A percentile compares a stretch with the other conserved stretches of the same genome.
Evolutionary conservation across 805 yeast species (phyloP).

Genomic region (Maudiozyma bulderi): DNA sequence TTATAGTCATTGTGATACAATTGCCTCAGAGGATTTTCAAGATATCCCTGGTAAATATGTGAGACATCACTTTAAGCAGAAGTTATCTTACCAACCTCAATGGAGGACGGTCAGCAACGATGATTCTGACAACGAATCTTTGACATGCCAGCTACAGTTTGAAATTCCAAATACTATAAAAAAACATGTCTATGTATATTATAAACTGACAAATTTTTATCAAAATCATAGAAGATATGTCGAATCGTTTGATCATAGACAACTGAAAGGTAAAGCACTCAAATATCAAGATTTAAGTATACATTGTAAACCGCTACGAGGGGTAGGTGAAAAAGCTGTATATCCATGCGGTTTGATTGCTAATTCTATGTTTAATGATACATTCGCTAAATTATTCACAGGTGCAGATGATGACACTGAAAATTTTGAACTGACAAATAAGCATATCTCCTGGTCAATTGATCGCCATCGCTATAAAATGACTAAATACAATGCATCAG

Average conservation of each 20-base stretch:
- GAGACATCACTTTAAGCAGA: conserved; percentile 49
- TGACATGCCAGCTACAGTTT: conserved; percentile 60
- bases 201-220: conserved; percentile 79
- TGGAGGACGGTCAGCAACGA: conserved; percentile 48
- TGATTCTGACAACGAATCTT: conserved; percentile 19
- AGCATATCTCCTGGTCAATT: conserved; percentile 63
- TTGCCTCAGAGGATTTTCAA: conserved; percentile 38
- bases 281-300: conserved; percentile 38
- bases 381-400: conserved; percentile 43
- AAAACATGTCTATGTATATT: conserved; percentile 68
- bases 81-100: conserved; percentile 33
- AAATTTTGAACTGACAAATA: conserved; percentile 35
- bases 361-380: conserved; percentile 70
- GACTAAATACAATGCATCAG: conserved; percentile 48
- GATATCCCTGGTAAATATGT: conserved; percentile 53
- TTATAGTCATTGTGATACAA: conserved; percentile 57
- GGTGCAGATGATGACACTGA: conserved; percentile 28
- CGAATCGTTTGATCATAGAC: conserved; percentile 69
- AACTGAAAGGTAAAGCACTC: conserved; percentile 69
- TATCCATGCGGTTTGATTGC: conserved; percentile 86
- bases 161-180: conserved; percentile 60
- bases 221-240: conserved; percentile 95
- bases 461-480: conserved; percentile 56
- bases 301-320: conserved; percentile 31
- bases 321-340: conserved; percentile 30